A percentile compares a stretch with the other conserved stretches of the same genome.
These are phyloP conservation scores for Priceomyces medius DNA, from an alignment of 805 yeast genomes.

Conservation along the genomic window DNA sequence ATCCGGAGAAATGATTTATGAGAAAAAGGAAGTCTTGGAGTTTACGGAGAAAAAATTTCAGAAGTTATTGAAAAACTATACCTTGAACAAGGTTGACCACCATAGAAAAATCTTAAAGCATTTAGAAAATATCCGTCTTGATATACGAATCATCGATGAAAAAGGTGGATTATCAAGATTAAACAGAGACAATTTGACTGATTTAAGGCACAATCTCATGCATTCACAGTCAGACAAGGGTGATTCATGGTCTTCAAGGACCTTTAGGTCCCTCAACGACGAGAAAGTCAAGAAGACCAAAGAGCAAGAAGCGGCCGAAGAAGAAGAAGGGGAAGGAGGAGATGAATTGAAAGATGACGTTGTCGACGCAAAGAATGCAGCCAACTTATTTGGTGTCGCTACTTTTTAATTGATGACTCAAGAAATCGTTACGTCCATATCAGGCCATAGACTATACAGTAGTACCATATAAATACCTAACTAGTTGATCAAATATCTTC, in stretches of 20 bases:
- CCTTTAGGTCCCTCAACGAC: constrained; percentile 34
- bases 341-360: constrained; percentile 22
- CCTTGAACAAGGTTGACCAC: constrained; percentile 74
- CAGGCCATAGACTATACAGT: neutral
- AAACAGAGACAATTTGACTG: constrained; percentile 66
- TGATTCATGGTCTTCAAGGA: constrained; percentile 46
- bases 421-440: neutral
- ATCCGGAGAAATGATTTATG: constrained; percentile 80
- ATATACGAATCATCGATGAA: constrained; percentile 71
- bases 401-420: constrained; percentile 45
- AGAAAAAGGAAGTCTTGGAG: constrained; percentile 57
- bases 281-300: constrained; percentile 19
- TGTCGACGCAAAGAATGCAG: constrained; percentile 83
- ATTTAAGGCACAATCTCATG: constrained; percentile 40
- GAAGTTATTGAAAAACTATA: constrained; percentile 54
- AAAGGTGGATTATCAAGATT: constrained; percentile 80
- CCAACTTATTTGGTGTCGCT: constrained; percentile 72
- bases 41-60: constrained; percentile 59
- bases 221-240: constrained; percentile 44
- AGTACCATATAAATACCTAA: neutral
- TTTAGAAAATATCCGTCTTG: constrained; percentile 69
- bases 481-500: constrained; percentile 27
- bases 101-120: constrained; percentile 78
- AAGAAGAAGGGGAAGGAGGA: constrained; percentile 22
- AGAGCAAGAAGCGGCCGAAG: constrained; percentile 17